Evolutionary conservation across 768 basidiomycete species (phyloP).

Genomic region (Rhodotorula paludigena): DNA sequence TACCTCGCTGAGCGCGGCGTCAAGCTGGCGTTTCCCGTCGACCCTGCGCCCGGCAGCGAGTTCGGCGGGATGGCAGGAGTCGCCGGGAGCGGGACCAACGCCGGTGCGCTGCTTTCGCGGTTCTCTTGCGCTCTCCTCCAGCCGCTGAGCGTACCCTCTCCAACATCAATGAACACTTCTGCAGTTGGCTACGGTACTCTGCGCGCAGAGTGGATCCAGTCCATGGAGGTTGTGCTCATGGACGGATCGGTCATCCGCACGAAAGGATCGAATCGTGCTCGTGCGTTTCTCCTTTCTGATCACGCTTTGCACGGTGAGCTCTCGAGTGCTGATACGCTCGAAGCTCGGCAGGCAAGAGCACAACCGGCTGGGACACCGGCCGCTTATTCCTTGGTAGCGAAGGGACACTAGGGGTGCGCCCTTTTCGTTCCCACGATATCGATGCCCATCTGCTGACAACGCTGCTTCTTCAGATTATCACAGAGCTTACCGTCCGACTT

Average conservation of each 20-base stretch:
- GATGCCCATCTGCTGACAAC: neutral
- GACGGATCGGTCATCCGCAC: conserved; percentile 88
- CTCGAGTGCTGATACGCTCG: neutral
- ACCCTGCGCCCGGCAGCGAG: conserved; percentile 30
- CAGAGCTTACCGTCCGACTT: conserved; percentile 78
- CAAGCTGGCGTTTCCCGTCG: conserved; percentile 33
- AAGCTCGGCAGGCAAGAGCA: conserved; percentile 59
- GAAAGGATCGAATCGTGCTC: conserved; percentile 49
- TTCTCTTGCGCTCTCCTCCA: no score
- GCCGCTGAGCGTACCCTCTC: neutral
- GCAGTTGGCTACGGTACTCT: conserved; percentile 31
- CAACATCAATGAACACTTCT: neutral
- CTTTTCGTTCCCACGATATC: no score
- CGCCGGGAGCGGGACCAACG: conserved; percentile 32
- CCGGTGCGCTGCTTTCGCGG: conserved; percentile 9
- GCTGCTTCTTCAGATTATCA: conserved; percentile 54
- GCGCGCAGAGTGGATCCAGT: conserved; percentile 31
- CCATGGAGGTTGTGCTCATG: conserved; percentile 59
- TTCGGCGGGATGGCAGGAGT: conserved; percentile 38
- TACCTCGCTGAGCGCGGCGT: conserved; percentile 7
- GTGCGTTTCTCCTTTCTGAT: neutral
- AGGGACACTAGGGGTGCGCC: conserved; percentile 32
- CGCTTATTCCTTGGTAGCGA: conserved; percentile 87
- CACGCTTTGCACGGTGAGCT: neutral
- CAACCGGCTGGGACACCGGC: conserved; percentile 79